Evolutionary conservation across 2,329 filamentous ascomycete genomes (phyloP), one percentile per base, ranked within the genome.

Genomic region (Fusarium sp.): DNA sequence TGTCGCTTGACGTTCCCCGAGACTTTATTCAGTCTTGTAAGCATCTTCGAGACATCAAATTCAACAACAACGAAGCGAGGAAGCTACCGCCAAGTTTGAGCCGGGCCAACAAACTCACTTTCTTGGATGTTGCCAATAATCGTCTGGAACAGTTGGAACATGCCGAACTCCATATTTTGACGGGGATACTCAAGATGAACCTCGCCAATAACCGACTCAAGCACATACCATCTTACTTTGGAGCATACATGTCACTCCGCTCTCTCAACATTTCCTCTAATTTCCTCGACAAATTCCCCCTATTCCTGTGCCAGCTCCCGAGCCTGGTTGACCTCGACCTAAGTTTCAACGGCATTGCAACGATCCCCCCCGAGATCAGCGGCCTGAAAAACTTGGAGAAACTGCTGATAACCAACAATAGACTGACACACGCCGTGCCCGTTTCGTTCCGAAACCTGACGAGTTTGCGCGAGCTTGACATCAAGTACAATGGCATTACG

Each of bases 21-120:
- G 97, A 99, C 82, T 99, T 99, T 81, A 95, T 99, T 65, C 95
- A 97, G 81, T 94, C 94, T 31, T 99, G 97, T 84, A 92, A 93
- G 76, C 95, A 96, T 79, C 86, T 99, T 22, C 92, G 96, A 60
- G 97, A 99, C 82, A 97, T 99, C 87, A 98, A 97, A 80, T 99
- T 93, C 83, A 95, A 94, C 77, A 96, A 95, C 80, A 98, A 98
- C 78, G 97, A 99, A 82, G 94, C 95, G 4, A 92, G 94, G 82
- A 92, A 93, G 78, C 85, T 99, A 27, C 97, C 97, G 5, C 89
- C 92, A 8, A 98, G 95, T 81, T 88, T 99, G 63, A 92, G 93
- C 73, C 88, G 95, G 76, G 96, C 97, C 29, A 92, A 87, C 73
- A 92, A 92, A 71, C 87, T 99, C 77, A 98, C 95, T 0, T 95